Evolutionary conservation across 106 monocot species (phyloP).

Genomic region (Acanthochlamys bracteata): DNA sequence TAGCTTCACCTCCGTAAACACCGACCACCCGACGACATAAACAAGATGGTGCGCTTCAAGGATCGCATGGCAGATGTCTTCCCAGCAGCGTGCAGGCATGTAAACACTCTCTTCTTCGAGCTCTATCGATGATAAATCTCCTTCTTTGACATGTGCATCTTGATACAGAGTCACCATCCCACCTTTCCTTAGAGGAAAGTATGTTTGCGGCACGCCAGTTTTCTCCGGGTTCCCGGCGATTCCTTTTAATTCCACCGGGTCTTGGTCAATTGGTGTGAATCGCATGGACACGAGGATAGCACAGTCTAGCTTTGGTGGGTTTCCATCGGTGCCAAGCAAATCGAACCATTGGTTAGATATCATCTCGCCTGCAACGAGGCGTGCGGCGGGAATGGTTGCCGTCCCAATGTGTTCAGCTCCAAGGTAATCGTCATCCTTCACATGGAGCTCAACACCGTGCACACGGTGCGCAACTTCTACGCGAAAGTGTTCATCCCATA

Average conservation of each 20-base stretch:
- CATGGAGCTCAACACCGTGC: conserved; percentile 30
- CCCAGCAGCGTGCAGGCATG: conserved; percentile 52
- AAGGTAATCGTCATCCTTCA: conserved; percentile 67
- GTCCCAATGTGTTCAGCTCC: conserved; percentile 62
- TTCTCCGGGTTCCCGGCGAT: conserved; percentile 35
- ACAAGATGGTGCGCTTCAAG: conserved; percentile 71
- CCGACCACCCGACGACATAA: conserved; percentile 65
- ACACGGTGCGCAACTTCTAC: conserved; percentile 47
- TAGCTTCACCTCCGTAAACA: conserved; percentile 48
- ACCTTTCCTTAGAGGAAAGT: conserved; percentile 46
- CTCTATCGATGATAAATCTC: conserved; percentile 41
- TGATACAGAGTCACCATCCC: conserved; percentile 60
- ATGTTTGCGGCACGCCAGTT: conserved; percentile 24
- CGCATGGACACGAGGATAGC: conserved; percentile 32
- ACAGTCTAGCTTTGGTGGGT: conserved; percentile 36
- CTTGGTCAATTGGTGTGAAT: conserved; percentile 22
- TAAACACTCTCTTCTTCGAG: conserved; percentile 34
- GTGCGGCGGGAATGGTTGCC: conserved; percentile 25
- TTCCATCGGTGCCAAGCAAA: conserved; percentile 24
- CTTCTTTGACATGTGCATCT: conserved; percentile 58
- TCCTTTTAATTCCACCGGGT: conserved; percentile 21
- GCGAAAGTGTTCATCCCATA: conserved; percentile 49
- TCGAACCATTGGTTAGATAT: conserved; percentile 31
- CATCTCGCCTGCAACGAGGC: conserved; percentile 9
- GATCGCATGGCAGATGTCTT: conserved; percentile 75